These are phyloP conservation scores for Penicillium canariense DNA, from an alignment of 495 filamentous ascomycete genomes.

Conservation along the genomic window DNA sequence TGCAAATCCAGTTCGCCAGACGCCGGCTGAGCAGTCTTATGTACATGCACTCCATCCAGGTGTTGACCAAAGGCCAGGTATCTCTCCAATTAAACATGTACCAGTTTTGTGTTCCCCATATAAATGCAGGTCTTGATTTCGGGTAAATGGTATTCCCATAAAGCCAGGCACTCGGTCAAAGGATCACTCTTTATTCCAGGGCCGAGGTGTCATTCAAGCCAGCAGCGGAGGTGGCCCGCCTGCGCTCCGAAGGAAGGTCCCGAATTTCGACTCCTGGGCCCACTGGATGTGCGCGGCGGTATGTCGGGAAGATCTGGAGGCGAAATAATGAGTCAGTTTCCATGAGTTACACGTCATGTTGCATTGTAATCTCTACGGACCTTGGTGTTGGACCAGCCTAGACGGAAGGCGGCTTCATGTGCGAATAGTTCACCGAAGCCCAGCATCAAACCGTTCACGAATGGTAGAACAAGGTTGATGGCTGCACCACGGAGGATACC, in stretches of 20 bases:
- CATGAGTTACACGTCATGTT: not conserved
- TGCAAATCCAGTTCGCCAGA: conserved; percentile 34
- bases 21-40: conserved; percentile 39
- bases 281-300: conserved; percentile 55
- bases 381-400: conserved; percentile 92
- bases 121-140: conserved; percentile 15
- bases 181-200: conserved; percentile 22
- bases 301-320: conserved; percentile 61
- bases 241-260: conserved; percentile 50
- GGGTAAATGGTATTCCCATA: not conserved
- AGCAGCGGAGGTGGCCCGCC: conserved; percentile 30
- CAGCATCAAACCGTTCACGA: conserved; percentile 97
- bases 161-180: not conserved
- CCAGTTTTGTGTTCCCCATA: conserved; percentile 20
- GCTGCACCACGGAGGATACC: conserved; percentile 81
- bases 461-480: conserved; percentile 92
- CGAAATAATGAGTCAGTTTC: not conserved
- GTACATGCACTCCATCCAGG: conserved; percentile 28
- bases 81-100: conserved; percentile 22
- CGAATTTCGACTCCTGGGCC: conserved; percentile 66
- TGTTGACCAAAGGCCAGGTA: conserved; percentile 20
- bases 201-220: conserved; percentile 50
- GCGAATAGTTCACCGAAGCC: conserved; percentile 96
- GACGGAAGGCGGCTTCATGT: conserved; percentile 87
- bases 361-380: conserved; percentile 47